These are phyloP conservation scores for Fusarium sambucinum DNA, from an alignment of 2,329 filamentous ascomycete species.

Conservation along the genomic window DNA sequence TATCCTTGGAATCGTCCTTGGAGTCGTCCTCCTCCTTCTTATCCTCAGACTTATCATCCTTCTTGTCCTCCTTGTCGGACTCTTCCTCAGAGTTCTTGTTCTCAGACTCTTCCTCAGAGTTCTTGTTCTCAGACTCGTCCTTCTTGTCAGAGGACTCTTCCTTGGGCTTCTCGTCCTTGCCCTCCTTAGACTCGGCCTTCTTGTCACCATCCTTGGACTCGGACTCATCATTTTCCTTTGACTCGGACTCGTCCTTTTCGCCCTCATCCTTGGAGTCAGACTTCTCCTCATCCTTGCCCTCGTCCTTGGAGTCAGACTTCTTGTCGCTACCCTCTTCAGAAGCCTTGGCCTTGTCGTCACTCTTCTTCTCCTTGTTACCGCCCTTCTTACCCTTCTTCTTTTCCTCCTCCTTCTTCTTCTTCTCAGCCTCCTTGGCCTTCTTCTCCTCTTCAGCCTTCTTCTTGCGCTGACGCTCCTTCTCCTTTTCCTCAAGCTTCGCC, in stretches of 20 bases:
- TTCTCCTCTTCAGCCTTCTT: slow-evolving; percentile 57
- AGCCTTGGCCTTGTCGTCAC: slow-evolving; percentile 41
- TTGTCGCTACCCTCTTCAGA: slow-evolving; percentile 34
- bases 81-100: too few relatives aligned
- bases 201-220: slow-evolving; percentile 39
- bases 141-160: slow-evolving; percentile 20
- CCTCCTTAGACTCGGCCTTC: slow-evolving; percentile 34
- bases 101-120: too few relatives aligned
- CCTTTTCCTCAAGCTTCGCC: slow-evolving; percentile 59
- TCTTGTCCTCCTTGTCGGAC: too few relatives aligned
- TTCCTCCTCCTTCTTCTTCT: slow-evolving; percentile 49
- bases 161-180: slow-evolving; percentile 22
- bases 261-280: slow-evolving; percentile 35
- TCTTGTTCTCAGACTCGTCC: slow-evolving; percentile 15
- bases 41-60: too few relatives aligned
- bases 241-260: slow-evolving; percentile 36
- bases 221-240: slow-evolving; percentile 36
- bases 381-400: slow-evolving; percentile 47
- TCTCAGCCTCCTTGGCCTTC: slow-evolving; percentile 53
- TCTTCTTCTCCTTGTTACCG: slow-evolving; percentile 36
- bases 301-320: slow-evolving; percentile 31
- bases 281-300: slow-evolving; percentile 33
- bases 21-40: neutral
- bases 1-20: slow-evolving; percentile 13
- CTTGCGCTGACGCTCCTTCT: slow-evolving; percentile 54